Evolutionary conservation across 2,329 filamentous ascomycete genomes (phyloP), one percentile per base, ranked within the genome.

Genomic region (Ascocoryne sarcoides): DNA sequence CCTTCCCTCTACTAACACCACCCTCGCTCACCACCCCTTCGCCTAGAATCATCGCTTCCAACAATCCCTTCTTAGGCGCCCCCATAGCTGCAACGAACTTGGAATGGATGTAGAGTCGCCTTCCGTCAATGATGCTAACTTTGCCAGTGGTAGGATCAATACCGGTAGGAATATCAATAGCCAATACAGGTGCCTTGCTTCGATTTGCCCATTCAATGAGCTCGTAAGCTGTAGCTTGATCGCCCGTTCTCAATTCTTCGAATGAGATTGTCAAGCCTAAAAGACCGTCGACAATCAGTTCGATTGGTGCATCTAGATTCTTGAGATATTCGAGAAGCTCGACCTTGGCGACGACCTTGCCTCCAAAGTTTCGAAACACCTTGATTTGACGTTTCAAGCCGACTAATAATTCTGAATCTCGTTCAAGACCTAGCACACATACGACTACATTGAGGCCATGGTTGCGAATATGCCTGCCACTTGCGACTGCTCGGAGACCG

Each of bases 151-250:
- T 78, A 2, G 85, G 86, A 48, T 90, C 87, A 36, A 95, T 78
- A 4, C 92, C 92, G 0, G 85, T 90, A 1, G 92, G 92, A 4
- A 93, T 78, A 58, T 95, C 90, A n/a, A 98, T 76, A 0, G 88
- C 84, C 15, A 98, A 66, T 3, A 92, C 82, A 43, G 82, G 79
- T 0, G 87, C 80, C 49, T 88, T 84, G 58, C 82, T 85, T 48
- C 88, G 82, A 58, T 95, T 96, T 2, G 87, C 83, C 88, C 89
- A 96, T 47, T 88, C 83, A 55, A 95, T 92, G 56, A 95, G 76
- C 57, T 93, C 84, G 56, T 93, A 89, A 0, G 87, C 85, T 0
- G 82, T 83, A 3, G 82, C 79, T 59, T 93, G 86, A 50, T 94
- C 84, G 12, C 83, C 82, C 2, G 81, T 83, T 26, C 86, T 76